These are phyloP conservation scores for Phytophthora tentaculata DNA, from an alignment of 352 stramenopile genomes.

Conservation along the genomic window DNA sequence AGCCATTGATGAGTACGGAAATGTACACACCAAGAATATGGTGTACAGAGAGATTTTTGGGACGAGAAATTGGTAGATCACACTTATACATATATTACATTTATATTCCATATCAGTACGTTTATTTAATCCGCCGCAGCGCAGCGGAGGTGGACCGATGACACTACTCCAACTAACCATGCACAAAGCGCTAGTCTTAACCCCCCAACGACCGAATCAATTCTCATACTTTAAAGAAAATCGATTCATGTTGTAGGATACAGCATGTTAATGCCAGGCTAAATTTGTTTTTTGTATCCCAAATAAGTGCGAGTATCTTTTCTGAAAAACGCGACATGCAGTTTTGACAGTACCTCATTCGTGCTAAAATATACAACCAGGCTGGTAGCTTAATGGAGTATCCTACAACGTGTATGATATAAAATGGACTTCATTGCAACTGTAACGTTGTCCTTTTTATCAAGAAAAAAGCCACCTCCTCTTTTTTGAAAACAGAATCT, in stretches of 20 bases:
- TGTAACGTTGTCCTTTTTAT: not conserved
- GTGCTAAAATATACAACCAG: not conserved
- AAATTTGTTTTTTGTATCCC: not conserved
- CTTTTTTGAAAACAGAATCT: no score
- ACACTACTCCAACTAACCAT: no score
- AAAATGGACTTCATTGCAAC: not conserved
- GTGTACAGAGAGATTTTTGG: no score
- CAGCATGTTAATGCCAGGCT: conserved; percentile 1
- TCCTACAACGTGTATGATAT: not conserved
- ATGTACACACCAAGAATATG: no score
- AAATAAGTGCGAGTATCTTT: conserved; percentile 1
- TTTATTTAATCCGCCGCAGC: no score
- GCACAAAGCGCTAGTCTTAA: no score
- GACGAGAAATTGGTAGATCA: no score
- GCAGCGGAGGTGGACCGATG: no score
- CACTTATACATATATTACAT: no score
- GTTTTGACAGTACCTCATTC: not conserved
- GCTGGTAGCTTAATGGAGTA: not conserved
- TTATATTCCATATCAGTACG: no score
- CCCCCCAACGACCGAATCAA: not conserved
- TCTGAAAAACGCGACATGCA: conserved; percentile 7
- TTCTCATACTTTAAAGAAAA: not conserved
- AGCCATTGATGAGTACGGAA: no score
- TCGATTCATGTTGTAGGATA: conserved; percentile 2
- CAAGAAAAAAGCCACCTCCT: not conserved